A percentile compares a stretch with the other conserved stretches of the same genome.
These are phyloP conservation scores for Porodaedalea pini DNA, from an alignment of 1,284 basidiomycete genomes.

Conservation along the genomic window DNA sequence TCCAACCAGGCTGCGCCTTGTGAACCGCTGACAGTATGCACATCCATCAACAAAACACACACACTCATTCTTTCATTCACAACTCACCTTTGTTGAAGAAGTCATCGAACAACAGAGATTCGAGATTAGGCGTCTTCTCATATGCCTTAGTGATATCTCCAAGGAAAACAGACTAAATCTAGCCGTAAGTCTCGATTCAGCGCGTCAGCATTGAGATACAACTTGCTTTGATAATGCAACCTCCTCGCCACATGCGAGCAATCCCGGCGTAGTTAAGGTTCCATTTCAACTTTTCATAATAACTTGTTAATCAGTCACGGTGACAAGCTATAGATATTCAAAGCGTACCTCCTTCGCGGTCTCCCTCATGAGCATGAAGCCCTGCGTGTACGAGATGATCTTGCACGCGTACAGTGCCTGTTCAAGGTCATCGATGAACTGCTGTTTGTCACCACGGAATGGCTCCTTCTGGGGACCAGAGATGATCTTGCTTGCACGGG, in stretches of 20 bases:
- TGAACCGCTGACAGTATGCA: constrained; percentile 61
- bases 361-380: constrained; percentile 99
- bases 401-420: constrained; percentile 99
- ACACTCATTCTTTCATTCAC: not conserved
- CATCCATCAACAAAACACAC: constrained; percentile 13
- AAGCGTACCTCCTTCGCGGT: constrained; percentile 86
- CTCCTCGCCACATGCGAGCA: constrained; percentile 99
- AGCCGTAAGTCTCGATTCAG: not conserved
- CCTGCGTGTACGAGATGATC: constrained; percentile 99
- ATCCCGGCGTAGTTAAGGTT: constrained; percentile 95
- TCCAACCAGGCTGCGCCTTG: constrained; percentile 96
- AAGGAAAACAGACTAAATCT: constrained; percentile 80
- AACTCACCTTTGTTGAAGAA: constrained; percentile 90
- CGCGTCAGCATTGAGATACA: not conserved
- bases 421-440: constrained; percentile 98
- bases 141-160: constrained; percentile 92
- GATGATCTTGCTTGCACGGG: constrained; percentile 88
- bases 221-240: constrained; percentile 93
- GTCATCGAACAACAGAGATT: constrained; percentile 93
- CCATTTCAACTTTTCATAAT: constrained; percentile 75
- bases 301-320: constrained; percentile 33
- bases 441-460: constrained; percentile 97
- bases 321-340: too few species aligned
- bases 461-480: constrained; percentile 86
- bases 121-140: constrained; percentile 81